These are phyloP conservation scores for Trichomonascus vanleenenianus DNA, from an alignment of 805 yeast species.

Conservation along the genomic window DNA sequence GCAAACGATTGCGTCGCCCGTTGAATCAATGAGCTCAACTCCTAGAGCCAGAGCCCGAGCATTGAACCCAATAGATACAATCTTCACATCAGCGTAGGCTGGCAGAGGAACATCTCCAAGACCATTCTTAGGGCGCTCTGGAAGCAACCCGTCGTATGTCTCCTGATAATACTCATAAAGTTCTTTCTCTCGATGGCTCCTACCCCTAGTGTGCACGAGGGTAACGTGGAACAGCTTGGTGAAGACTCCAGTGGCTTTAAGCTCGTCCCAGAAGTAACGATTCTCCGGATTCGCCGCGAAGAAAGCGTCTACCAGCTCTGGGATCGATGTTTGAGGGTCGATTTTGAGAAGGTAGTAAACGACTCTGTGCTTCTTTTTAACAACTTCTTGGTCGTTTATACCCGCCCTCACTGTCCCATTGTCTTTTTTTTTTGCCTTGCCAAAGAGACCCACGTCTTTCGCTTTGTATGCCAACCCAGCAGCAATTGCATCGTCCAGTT, in stretches of 20 bases:
- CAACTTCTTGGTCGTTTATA: conserved; percentile 8
- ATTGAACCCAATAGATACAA: conserved; percentile 44
- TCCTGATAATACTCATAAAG: conserved; percentile 2
- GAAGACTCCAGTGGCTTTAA: conserved; percentile 8
- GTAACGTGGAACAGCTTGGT: conserved; percentile 28
- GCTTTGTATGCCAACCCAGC: conserved; percentile 52
- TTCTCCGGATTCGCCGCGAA: conserved; percentile 9
- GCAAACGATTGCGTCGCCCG: conserved; percentile 6
- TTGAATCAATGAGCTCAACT: conserved; percentile 31
- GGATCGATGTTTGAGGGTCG: conserved; percentile 11
- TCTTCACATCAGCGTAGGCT: conserved; percentile 29
- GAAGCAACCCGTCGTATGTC: background rate
- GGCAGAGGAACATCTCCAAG: background rate
- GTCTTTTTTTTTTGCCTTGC: background rate
- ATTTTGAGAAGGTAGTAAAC: conserved; percentile 41
- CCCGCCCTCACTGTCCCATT: background rate
- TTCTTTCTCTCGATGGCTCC: conserved; percentile 1
- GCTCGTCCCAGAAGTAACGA: conserved; percentile 10
- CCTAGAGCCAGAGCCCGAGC: conserved; percentile 45
- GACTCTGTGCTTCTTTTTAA: conserved; percentile 8
- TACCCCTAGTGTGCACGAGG: conserved; percentile 20
- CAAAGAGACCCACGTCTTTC: conserved; percentile 27
- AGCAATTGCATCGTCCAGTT: conserved; percentile 40
- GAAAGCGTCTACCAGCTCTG: conserved; percentile 17
- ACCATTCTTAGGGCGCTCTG: background rate